These are phyloP conservation scores for Dothistroma septosporum DNA, from an alignment of 2,329 filamentous ascomycete genomes.

Conservation along the genomic window DNA sequence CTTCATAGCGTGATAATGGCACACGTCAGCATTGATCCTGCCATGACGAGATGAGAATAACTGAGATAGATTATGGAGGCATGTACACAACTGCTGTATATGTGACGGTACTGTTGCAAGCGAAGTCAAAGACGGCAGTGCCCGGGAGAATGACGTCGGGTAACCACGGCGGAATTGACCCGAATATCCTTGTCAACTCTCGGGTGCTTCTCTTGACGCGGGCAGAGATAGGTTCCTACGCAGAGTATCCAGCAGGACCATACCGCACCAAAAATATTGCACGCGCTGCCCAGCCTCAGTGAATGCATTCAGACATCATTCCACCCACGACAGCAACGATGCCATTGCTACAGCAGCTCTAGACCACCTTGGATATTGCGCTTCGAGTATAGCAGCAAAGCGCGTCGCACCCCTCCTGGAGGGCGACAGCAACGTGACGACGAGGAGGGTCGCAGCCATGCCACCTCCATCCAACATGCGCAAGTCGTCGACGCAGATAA, in stretches of 20 bases:
- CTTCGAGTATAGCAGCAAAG: not conserved
- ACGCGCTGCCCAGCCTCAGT: not conserved
- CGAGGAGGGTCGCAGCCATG: conserved; percentile 9
- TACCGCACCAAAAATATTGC: not conserved
- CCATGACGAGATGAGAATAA: too few species aligned
- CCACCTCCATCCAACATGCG: conserved; percentile 22
- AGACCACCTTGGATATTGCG: not conserved
- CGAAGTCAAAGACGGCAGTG: not conserved
- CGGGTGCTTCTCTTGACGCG: not conserved
- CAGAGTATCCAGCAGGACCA: not conserved
- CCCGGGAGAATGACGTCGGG: not conserved
- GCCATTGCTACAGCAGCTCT: not conserved
- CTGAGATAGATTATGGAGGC: too few species aligned
- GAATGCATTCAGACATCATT: not conserved
- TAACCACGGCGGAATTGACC: not conserved
- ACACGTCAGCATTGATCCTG: too few species aligned
- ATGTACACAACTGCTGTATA: too few species aligned
- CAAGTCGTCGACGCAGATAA: conserved; percentile 18
- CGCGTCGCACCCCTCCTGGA: conserved; percentile 9
- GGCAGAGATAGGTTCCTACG: not conserved
- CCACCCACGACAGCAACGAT: not conserved
- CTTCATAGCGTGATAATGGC: too few species aligned
- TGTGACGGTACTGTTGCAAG: not conserved
- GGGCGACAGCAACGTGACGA: not conserved
- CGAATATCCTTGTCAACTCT: not conserved